A percentile compares a stretch with the other conserved stretches of the same genome.
Evolutionary conservation across 176 grass and related monocot species (phyloP).

Genomic region (Ensete ventricosum): DNA sequence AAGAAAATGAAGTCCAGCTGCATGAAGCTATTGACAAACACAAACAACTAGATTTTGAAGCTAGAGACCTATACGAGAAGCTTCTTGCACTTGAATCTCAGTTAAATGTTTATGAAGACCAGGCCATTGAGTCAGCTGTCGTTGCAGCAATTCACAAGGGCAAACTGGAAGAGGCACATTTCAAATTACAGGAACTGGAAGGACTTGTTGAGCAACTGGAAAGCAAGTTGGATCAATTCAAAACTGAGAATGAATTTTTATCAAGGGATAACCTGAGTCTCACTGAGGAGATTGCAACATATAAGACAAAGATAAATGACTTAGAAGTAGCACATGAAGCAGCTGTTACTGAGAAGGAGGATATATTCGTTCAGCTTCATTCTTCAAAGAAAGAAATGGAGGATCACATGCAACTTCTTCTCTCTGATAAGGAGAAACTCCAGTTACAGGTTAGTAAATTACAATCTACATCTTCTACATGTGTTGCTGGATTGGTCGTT

Average conservation of each 20-base stretch:
- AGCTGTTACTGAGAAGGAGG: slow-evolving; percentile 49
- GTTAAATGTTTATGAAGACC: neutral
- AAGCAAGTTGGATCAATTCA: slow-evolving; percentile 33
- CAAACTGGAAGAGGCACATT: neutral
- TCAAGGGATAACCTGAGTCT: slow-evolving; percentile 40
- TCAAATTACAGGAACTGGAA: slow-evolving; percentile 34
- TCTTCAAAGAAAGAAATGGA: slow-evolving; percentile 34
- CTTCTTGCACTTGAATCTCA: slow-evolving; percentile 26
- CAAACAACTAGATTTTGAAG: slow-evolving; percentile 3
- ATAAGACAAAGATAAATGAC: slow-evolving; percentile 58
- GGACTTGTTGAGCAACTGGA: slow-evolving; percentile 34
- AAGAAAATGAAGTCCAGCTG: slow-evolving; percentile 18
- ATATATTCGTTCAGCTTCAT: neutral
- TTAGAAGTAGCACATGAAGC: slow-evolving; percentile 41
- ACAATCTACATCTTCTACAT: no score
- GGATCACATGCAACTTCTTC: slow-evolving; percentile 36
- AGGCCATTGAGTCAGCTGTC: no score
- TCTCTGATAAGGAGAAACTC: neutral
- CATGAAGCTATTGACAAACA: slow-evolving; percentile 20
- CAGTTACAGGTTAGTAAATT: no score
- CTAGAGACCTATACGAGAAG: slow-evolving; percentile 2
- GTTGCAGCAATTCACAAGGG: no score
- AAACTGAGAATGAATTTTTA: slow-evolving; percentile 48
- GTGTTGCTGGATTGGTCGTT: no score
- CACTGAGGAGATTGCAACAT: slow-evolving; percentile 38